A percentile compares a stretch with the other conserved stretches of the same genome.
Conservation (phyloP, 2,329 filamentous ascomycete species). For the Botryotinia convoluta region DNA sequence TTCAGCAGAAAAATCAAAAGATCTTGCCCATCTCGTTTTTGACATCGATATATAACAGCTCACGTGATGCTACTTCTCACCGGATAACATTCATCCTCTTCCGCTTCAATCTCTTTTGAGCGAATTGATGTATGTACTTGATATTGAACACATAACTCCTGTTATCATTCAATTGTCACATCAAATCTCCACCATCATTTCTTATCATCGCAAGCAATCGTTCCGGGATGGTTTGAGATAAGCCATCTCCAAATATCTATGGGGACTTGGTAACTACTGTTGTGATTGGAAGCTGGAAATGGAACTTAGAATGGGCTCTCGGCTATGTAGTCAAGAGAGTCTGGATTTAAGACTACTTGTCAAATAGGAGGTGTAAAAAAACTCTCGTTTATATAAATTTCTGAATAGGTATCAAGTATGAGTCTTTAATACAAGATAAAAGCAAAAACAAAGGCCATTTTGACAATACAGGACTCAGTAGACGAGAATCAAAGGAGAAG, state of each 20-base stretch:
- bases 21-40: background rate
- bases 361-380: background rate
- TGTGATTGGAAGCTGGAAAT: background rate
- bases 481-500: background rate
- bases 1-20: background rate
- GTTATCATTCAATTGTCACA: background rate
- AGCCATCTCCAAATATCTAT: background rate
- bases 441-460: background rate
- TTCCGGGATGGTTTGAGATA: background rate
- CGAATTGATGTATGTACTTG: background rate
- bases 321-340: background rate
- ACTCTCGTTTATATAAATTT: background rate
- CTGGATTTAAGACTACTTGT: rapidly evolving
- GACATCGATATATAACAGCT: rapidly evolving
- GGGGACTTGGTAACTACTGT: background rate
- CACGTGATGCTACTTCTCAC: rapidly evolving
- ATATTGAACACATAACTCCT: rapidly evolving
- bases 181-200: background rate
- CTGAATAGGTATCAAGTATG: background rate
- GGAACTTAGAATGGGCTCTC: rapidly evolving
- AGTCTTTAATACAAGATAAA: rapidly evolving
- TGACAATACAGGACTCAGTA: background rate
- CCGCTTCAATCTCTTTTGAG: background rate
- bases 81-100: too few species aligned
- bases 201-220: background rate